Conservation (phyloP, 2,329 filamentous ascomycete species). For the Scedosporium aurantiacum region DNA sequence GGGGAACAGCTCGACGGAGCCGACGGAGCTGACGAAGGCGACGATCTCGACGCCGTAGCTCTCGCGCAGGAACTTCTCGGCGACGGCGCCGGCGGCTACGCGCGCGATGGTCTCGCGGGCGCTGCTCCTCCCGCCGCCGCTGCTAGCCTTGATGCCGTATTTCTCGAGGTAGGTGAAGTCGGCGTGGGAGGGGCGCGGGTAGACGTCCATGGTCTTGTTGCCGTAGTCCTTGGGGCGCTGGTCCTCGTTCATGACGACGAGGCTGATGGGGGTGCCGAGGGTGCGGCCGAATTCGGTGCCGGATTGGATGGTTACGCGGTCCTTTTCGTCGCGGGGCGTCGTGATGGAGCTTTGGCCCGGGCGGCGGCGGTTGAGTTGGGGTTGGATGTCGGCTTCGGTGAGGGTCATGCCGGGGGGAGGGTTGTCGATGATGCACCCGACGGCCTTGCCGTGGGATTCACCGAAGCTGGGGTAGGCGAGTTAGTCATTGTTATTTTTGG, state of each 20-base stretch:
- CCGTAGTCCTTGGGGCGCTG: constrained; percentile 89
- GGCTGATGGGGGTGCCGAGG: constrained; percentile 78
- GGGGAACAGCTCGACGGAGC: constrained; percentile 64
- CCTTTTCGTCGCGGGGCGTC: constrained; percentile 87
- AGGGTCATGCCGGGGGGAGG: constrained; percentile 80
- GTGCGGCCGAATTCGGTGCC: constrained; percentile 85
- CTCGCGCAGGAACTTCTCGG: constrained; percentile 79
- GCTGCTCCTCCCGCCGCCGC: constrained; percentile 78
- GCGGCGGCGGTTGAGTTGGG: constrained; percentile 81
- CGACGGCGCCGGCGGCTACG: constrained; percentile 83
- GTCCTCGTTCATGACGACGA: constrained; percentile 85
- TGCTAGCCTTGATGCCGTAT: constrained; percentile 87
- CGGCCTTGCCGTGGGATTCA: constrained; percentile 76
- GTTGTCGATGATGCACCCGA: constrained; percentile 91
- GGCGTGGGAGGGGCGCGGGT: constrained; percentile 83
- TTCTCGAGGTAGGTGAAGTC: constrained; percentile 97
- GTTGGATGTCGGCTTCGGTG: constrained; percentile 80
- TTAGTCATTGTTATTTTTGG: not conserved
- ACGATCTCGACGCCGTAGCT: constrained; percentile 83
- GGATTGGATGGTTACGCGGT: constrained; percentile 82
- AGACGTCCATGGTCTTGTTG: constrained; percentile 78
- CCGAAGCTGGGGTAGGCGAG: constrained; percentile 26
- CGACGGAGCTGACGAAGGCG: constrained; percentile 79
- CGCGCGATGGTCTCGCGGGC: constrained; percentile 93
- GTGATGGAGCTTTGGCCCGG: constrained; percentile 85